These are phyloP conservation scores for Macrocybe gigantea DNA, from an alignment of 768 basidiomycete species.

Conservation along the genomic window DNA sequence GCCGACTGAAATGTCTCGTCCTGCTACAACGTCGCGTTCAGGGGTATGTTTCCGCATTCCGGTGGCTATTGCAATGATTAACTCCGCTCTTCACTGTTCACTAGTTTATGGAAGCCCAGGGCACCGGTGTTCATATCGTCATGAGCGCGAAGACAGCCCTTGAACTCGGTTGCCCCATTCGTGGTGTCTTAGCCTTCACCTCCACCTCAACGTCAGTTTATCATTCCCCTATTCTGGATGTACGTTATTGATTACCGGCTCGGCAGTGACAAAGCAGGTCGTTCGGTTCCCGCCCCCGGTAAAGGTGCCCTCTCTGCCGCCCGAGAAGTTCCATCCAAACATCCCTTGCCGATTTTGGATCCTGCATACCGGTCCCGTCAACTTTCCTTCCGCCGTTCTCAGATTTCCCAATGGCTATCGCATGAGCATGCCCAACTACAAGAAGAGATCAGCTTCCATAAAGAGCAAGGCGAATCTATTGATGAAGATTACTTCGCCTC, in stretches of 20 bases:
- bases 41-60: slow-evolving; percentile 53
- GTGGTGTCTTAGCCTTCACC: slow-evolving; percentile 91
- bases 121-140: slow-evolving; percentile 93
- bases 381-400: slow-evolving; percentile 89
- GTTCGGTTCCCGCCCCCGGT: slow-evolving; percentile 96
- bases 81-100: not conserved
- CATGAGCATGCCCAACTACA: slow-evolving; percentile 85
- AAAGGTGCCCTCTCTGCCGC: slow-evolving; percentile 88
- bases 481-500: slow-evolving; percentile 69
- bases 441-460: slow-evolving; percentile 65
- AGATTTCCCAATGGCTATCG: slow-evolving; percentile 91
- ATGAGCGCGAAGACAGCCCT: slow-evolving; percentile 97
- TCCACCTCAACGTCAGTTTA: slow-evolving; percentile 85
- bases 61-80: slow-evolving; percentile 2
- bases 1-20: slow-evolving; percentile 98
- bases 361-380: slow-evolving; percentile 89
- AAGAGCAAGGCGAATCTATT: slow-evolving; percentile 40
- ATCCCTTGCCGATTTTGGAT: slow-evolving; percentile 76
- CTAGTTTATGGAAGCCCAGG: slow-evolving; percentile 95
- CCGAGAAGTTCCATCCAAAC: slow-evolving; percentile 74
- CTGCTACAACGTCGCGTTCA: slow-evolving; percentile 91
- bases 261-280: slow-evolving; percentile 92
- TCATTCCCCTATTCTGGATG: not conserved
- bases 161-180: slow-evolving; percentile 90
- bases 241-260: not conserved